A percentile compares a stretch with the other conserved stretches of the same genome.
These are phyloP conservation scores for Dothistroma pini DNA, from an alignment of 2,329 filamentous ascomycete species.

Conservation along the genomic window DNA sequence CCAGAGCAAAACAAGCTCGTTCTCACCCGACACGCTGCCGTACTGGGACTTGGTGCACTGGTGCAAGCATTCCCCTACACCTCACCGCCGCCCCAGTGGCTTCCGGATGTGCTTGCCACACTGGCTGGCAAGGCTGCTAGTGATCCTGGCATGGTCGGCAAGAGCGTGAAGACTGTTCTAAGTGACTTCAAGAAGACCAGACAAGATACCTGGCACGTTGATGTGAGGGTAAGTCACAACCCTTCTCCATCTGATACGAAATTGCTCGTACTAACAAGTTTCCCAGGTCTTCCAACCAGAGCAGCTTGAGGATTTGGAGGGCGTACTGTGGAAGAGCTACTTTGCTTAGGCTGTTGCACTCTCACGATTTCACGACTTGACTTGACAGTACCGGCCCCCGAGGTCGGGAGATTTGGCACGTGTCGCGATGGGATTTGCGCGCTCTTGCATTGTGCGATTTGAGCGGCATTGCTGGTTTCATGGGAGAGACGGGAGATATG, in stretches of 20 bases:
- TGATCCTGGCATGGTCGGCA: constrained; percentile 88
- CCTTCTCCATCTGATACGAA: not conserved
- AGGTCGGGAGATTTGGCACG: not conserved
- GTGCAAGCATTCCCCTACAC: constrained; percentile 96
- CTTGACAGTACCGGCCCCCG: not conserved
- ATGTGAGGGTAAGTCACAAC: constrained; percentile 75
- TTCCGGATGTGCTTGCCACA: constrained; percentile 85
- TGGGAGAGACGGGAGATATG: not conserved
- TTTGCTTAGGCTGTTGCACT: constrained; percentile 62
- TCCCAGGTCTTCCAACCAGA: constrained; percentile 75
- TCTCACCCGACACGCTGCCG: constrained; percentile 80
- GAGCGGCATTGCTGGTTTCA: not conserved
- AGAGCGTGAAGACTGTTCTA: constrained; percentile 88
- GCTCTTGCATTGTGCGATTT: not conserved
- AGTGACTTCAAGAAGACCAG: constrained; percentile 99
- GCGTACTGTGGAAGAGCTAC: constrained; percentile 99
- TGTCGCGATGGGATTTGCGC: not conserved
- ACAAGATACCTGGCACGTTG: constrained; percentile 97
- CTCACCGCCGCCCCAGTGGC: constrained; percentile 86
- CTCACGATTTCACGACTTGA: not conserved
- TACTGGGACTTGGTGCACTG: constrained; percentile 83
- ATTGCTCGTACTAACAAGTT: constrained; percentile 17
- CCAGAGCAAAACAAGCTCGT: constrained; percentile 72
- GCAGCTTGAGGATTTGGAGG: constrained; percentile 90
- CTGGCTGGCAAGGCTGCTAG: constrained; percentile 80